These are phyloP conservation scores for Erysimum pusillum DNA, from an alignment of 441 rosid genomes.

Conservation along the genomic window DNA sequence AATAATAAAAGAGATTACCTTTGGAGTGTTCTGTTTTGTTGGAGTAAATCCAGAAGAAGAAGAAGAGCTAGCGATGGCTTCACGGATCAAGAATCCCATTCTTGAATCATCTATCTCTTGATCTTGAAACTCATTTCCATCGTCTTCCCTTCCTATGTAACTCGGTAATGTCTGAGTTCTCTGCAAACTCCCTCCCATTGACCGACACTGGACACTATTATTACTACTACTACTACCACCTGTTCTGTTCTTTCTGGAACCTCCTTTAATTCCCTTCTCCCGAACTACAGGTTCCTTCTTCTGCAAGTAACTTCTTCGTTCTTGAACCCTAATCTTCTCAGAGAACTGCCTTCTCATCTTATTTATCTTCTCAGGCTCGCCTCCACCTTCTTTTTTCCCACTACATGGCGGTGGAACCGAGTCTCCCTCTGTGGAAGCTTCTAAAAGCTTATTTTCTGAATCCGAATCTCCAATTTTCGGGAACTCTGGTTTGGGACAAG, in stretches of 20 bases:
- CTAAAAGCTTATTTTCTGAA: slow-evolving; percentile 31
- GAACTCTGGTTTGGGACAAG: slow-evolving; percentile 23
- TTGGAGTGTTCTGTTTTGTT: slow-evolving; percentile 53
- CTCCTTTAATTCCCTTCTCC: slow-evolving; percentile 33
- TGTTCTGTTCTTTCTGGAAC: slow-evolving; percentile 32
- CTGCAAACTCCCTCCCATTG: slow-evolving; percentile 46
- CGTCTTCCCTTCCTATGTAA: slow-evolving; percentile 51
- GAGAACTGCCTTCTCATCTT: slow-evolving; percentile 56
- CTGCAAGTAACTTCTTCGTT: slow-evolving; percentile 43
- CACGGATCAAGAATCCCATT: slow-evolving; percentile 72
- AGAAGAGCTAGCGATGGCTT: slow-evolving; percentile 63
- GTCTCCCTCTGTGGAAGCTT: slow-evolving; percentile 20
- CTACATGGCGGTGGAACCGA: slow-evolving; percentile 53
- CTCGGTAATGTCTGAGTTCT: slow-evolving; percentile 76
- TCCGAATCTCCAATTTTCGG: slow-evolving; percentile 30
- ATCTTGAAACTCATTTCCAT: slow-evolving; percentile 48
- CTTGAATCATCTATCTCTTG: slow-evolving; percentile 55
- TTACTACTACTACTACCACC: slow-evolving; percentile 24
- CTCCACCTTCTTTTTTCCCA: slow-evolving; percentile 48
- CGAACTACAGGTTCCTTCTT: slow-evolving; percentile 41
- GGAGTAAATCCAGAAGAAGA: slow-evolving; percentile 48
- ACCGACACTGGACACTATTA: slow-evolving; percentile 10
- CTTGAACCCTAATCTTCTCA: slow-evolving; percentile 47
- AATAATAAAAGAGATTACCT: slow-evolving; percentile 21
- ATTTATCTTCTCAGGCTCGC: slow-evolving; percentile 42